A percentile compares a stretch with the other conserved stretches of the same genome.
phyloP scores from a whole-genome alignment of 345 rosid species.

The Erodium maritimum region DNA sequence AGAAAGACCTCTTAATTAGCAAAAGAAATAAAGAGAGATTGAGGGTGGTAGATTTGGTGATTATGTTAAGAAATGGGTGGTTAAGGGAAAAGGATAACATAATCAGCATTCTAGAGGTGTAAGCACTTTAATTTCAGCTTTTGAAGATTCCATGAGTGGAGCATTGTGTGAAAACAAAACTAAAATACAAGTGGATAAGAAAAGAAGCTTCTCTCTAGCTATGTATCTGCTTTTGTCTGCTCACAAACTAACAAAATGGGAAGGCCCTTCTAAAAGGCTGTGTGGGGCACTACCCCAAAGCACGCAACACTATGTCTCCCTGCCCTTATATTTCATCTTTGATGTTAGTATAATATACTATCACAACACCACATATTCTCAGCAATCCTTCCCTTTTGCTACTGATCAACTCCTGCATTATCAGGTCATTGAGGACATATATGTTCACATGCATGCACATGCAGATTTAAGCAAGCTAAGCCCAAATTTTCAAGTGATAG shows the following conservation, averaged over 20 bases:
- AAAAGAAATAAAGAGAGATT: background rate
- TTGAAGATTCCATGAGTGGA: conserved; percentile 37
- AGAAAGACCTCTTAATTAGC: too few species aligned
- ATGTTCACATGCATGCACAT: too few species aligned
- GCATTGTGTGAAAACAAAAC: conserved; percentile 35
- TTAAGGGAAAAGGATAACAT: background rate
- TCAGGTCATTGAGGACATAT: too few species aligned
- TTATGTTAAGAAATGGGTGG: conserved; percentile 4
- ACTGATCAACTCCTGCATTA: too few species aligned
- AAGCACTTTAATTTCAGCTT: conserved; percentile 14
- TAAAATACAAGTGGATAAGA: background rate
- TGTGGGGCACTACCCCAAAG: conserved; percentile 20
- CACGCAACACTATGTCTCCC: conserved; percentile 24
- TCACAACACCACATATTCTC: too few species aligned
- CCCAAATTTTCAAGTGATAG: too few species aligned
- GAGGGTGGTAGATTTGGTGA: conserved; percentile 7
- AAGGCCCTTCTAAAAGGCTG: conserved; percentile 16
- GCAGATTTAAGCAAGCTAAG: too few species aligned
- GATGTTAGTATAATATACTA: background rate
- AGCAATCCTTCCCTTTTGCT: too few species aligned
- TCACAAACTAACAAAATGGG: conserved; percentile 29
- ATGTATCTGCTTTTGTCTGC: conserved; percentile 30
- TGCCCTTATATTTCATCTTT: background rate
- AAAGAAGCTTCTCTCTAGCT: conserved; percentile 36
- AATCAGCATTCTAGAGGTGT: background rate